Evolutionary conservation across 176 grass and related monocot genomes (phyloP).

Genomic region (Melocanna baccifera): DNA sequence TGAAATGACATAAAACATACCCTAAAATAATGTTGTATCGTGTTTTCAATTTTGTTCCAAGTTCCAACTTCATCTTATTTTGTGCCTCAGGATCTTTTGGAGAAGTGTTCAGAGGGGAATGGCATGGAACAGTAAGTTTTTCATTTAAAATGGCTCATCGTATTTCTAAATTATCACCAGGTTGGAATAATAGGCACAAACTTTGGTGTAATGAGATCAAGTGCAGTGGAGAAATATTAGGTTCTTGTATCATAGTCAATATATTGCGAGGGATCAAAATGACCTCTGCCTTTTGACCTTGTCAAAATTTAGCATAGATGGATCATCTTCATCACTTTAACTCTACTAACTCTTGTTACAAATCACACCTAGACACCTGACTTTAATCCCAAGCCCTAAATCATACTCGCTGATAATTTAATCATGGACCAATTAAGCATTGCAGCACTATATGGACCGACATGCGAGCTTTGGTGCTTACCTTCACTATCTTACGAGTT

Average conservation of each 20-base stretch:
- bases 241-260: conserved; percentile 22
- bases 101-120: conserved; percentile 95
- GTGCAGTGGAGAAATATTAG: neutral
- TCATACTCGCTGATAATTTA: conserved; percentile 7
- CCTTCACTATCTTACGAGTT: neutral
- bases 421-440: neutral
- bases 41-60: conserved; percentile 22
- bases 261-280: neutral
- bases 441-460: neutral
- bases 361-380: neutral
- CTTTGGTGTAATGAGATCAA: neutral
- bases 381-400: conserved; percentile 1
- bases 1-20: neutral
- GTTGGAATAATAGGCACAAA: neutral
- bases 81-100: conserved; percentile 76
- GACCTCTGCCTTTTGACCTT: neutral
- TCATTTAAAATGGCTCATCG: neutral
- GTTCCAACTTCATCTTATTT: conserved; percentile 13
- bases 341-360: conserved; percentile 9
- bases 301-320: neutral
- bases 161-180: conserved; percentile 10
- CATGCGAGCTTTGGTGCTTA: neutral
- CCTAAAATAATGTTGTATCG: neutral
- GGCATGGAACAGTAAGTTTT: conserved; percentile 93
- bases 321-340: neutral